These are phyloP conservation scores for Auricularia auricula-judae DNA, from an alignment of 768 basidiomycete species.

Conservation along the genomic window DNA sequence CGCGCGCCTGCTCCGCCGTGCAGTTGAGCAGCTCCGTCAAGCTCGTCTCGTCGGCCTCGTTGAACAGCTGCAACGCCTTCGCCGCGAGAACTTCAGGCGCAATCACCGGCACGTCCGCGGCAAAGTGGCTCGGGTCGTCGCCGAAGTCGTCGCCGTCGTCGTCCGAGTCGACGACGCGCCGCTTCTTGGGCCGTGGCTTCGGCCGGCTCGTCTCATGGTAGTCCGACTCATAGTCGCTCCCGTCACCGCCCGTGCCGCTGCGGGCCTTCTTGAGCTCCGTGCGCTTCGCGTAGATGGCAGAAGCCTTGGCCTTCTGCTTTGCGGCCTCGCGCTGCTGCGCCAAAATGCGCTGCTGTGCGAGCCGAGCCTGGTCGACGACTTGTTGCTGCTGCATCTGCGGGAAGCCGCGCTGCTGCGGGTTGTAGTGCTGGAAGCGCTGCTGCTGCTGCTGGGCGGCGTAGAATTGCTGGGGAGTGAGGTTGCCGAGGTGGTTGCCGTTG, in stretches of 20 bases:
- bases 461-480: background rate
- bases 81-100: slow-evolving; percentile 19
- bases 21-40: slow-evolving; percentile 30
- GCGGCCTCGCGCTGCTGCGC: background rate
- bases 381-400: background rate
- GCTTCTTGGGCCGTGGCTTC: slow-evolving; percentile 1
- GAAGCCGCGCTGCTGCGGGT: background rate
- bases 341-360: background rate
- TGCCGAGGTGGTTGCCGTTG: background rate
- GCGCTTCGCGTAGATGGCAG: slow-evolving; percentile 1
- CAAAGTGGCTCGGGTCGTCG: slow-evolving; percentile 7
- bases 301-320: background rate
- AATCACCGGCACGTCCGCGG: slow-evolving; percentile 10
- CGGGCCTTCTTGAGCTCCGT: background rate
- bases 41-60: slow-evolving; percentile 18
- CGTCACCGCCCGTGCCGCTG: background rate
- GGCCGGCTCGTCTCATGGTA: background rate
- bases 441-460: background rate
- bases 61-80: slow-evolving; percentile 29
- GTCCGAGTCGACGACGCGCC: slow-evolving; percentile 12
- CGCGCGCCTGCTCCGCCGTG: slow-evolving; percentile 64
- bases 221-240: background rate
- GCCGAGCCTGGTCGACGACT: background rate
- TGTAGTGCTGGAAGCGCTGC: background rate
- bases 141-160: slow-evolving; percentile 15